Evolutionary conservation across 2,329 filamentous ascomycete species (phyloP).

Genomic region (Zymoseptoria ardabiliae): DNA sequence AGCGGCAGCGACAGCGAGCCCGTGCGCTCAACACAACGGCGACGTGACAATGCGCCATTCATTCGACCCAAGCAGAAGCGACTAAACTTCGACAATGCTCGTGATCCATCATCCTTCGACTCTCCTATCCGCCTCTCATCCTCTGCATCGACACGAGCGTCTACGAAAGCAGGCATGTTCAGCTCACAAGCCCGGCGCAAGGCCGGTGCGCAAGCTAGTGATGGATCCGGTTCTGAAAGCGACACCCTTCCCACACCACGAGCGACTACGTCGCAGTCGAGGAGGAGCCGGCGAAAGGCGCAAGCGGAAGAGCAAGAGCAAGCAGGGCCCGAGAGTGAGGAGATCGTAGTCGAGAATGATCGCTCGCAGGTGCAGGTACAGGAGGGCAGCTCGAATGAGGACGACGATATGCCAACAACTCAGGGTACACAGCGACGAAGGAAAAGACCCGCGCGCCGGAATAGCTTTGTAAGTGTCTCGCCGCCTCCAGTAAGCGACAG

Average conservation of each 20-base stretch:
- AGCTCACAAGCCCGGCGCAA: constrained; percentile 14
- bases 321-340: constrained; percentile 5
- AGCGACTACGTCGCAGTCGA: not conserved
- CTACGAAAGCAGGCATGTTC: constrained; percentile 23
- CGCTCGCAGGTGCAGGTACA: not conserved
- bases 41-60: constrained; percentile 4
- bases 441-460: constrained; percentile 9
- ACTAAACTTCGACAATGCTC: constrained; percentile 24
- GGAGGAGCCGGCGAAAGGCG: not conserved
- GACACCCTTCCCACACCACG: constrained; percentile 1
- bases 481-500: constrained; percentile 18
- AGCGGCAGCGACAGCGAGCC: constrained; percentile 22
- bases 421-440: constrained; percentile 19
- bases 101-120: constrained; percentile 18
- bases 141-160: constrained; percentile 10
- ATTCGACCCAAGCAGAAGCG: constrained; percentile 26
- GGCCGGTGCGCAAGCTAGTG: constrained; percentile 16
- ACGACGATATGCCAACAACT: constrained; percentile 27
- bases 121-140: constrained; percentile 19
- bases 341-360: not conserved
- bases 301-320: constrained; percentile 7
- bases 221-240: constrained; percentile 14
- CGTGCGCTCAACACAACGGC: constrained; percentile 16
- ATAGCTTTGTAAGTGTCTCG: constrained; percentile 22
- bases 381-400: constrained; percentile 11